Evolutionary conservation across 2,329 filamentous ascomycete species (phyloP).

Genomic region (Alternaria brassicae): DNA sequence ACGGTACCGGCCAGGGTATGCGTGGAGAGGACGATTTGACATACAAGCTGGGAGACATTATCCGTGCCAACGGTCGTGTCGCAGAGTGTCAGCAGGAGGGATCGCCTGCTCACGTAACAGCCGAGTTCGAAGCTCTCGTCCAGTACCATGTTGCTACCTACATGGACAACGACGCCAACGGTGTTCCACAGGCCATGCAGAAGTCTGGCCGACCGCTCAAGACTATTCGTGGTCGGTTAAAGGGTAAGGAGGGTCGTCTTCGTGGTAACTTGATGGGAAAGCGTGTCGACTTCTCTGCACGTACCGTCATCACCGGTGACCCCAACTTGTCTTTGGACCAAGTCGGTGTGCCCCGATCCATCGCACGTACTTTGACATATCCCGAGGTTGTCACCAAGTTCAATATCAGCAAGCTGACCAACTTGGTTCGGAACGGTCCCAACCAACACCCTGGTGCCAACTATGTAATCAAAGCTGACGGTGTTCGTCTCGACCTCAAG

Average conservation of each 20-base stretch:
- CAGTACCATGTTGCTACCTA: conserved; percentile 99
- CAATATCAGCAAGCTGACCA: conserved; percentile 92
- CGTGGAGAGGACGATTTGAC: conserved; percentile 99
- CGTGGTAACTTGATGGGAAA: conserved; percentile 99
- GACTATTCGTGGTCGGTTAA: conserved; percentile 93
- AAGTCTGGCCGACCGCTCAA: conserved; percentile 97
- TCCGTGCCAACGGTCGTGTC: conserved; percentile 95
- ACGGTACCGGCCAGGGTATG: conserved; percentile 89
- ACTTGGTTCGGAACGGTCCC: conserved; percentile 89
- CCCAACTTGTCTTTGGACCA: conserved; percentile 96
- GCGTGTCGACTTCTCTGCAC: conserved; percentile 92
- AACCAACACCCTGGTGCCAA: conserved; percentile 95
- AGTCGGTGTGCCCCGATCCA: conserved; percentile 94
- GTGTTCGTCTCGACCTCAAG: conserved; percentile 91
- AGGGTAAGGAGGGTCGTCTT: conserved; percentile 98
- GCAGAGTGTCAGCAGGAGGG: conserved; percentile 89
- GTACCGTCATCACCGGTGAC: conserved; percentile 99
- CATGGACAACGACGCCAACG: conserved; percentile 99
- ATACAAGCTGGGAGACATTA: conserved; percentile 98
- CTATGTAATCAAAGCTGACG: conserved; percentile 93
- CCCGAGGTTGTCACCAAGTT: conserved; percentile 97
- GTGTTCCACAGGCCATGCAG: conserved; percentile 90
- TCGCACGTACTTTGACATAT: conserved; percentile 91
- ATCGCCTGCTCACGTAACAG: conserved; percentile 86
- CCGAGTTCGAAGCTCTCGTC: conserved; percentile 88